phyloP scores from a whole-genome alignment of 495 filamentous ascomycete species.

The Tuber indicum region DNA sequence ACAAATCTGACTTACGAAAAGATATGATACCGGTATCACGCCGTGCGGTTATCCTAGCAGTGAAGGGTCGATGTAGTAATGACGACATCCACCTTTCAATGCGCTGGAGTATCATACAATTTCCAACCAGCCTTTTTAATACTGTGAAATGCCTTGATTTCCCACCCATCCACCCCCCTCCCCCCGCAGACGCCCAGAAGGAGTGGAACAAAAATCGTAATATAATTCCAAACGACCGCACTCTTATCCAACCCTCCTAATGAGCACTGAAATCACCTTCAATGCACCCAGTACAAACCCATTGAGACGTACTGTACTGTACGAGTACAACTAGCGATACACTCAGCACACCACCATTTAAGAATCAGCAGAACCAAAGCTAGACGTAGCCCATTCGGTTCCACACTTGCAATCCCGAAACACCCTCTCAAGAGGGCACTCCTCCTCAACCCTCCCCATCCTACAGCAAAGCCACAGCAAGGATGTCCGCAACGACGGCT shows the following conservation, averaged over 20 bases:
- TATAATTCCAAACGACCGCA: background rate
- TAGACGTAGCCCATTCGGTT: background rate
- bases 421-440: background rate
- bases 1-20: background rate
- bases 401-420: conserved; percentile 12
- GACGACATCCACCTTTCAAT: background rate
- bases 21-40: background rate
- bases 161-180: background rate
- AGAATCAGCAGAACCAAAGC: background rate
- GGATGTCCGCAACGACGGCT: conserved; percentile 6
- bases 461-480: background rate
- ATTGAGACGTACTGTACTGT: background rate
- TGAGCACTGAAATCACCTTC: background rate
- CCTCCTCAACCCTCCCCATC: conserved; percentile 2
- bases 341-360: background rate
- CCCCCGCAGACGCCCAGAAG: background rate
- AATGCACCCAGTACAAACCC: background rate
- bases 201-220: background rate
- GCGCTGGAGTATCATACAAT: background rate
- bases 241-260: background rate
- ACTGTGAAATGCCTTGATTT: background rate
- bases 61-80: background rate
- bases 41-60: background rate
- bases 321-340: background rate
- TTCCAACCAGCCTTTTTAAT: background rate